A percentile compares a stretch with the other conserved stretches of the same genome.
Evolutionary conservation across 139 green algal species (phyloP).

Genomic region (Chlamydomonas urium): DNA sequence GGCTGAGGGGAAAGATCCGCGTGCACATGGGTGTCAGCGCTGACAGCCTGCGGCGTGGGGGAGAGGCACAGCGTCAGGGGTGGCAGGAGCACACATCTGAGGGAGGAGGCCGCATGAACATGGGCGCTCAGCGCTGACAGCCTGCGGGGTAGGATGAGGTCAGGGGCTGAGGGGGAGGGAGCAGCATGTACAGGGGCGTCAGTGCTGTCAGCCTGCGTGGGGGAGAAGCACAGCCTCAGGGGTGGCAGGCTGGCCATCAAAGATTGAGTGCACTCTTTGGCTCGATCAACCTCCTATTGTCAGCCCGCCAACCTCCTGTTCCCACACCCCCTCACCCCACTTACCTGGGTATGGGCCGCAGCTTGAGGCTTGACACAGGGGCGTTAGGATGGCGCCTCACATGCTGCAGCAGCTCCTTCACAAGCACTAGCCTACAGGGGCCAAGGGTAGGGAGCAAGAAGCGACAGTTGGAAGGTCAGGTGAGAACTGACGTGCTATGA

Average conservation of each 20-base stretch:
- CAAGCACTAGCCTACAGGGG: neutral
- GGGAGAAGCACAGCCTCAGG: neutral
- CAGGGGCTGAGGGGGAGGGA: slow-evolving; percentile 36
- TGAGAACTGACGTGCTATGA: too few relatives aligned
- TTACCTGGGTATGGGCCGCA: slow-evolving; percentile 36
- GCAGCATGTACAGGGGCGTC: slow-evolving; percentile 80
- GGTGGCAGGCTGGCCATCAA: too few relatives aligned
- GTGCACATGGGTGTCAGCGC: slow-evolving; percentile 73
- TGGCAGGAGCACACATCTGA: neutral
- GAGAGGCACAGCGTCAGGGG: neutral
- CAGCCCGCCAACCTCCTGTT: too few relatives aligned
- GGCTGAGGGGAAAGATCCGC: slow-evolving; percentile 56
- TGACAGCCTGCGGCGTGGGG: slow-evolving; percentile 34
- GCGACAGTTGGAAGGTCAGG: slow-evolving; percentile 33
- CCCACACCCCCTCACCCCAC: too few relatives aligned
- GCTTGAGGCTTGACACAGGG: slow-evolving; percentile 28
- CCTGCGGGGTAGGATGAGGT: too few relatives aligned
- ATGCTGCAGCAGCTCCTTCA: slow-evolving; percentile 21
- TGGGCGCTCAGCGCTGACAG: neutral
- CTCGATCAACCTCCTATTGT: too few relatives aligned
- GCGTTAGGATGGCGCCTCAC: slow-evolving; percentile 16
- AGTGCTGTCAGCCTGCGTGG: slow-evolving; percentile 29
- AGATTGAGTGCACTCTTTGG: too few relatives aligned
- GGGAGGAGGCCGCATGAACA: neutral
- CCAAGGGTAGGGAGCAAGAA: neutral